Evolutionary conservation across 2,329 filamentous ascomycete species (phyloP), one percentile per base, ranked within the genome.

Genomic region (Colletotrichum tabaci): DNA sequence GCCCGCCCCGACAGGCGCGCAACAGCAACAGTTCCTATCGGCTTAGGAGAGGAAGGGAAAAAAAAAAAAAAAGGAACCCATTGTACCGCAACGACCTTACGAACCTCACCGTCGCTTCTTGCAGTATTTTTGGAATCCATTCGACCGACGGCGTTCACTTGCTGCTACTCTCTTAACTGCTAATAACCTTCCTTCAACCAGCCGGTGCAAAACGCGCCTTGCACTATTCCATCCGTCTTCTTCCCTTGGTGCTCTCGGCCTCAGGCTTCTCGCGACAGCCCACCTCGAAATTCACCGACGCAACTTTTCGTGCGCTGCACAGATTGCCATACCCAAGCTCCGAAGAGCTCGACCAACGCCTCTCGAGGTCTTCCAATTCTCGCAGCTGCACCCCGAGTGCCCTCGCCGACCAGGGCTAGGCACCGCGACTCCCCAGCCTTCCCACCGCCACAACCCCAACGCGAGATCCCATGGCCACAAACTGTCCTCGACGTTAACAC

Each of bases 251-350:
- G 13, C 30, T 60, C 60, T 53, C 23, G 30, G 58, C 58, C 58
- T 69, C 44, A 72, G 65, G 58, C 66, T 71, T 53, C 49, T 60
- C 53, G 65, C 65, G 52, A 60, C 53, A 52, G n/a, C 53, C 60
- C 60, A 64, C 60, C 69, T 69, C 60, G 69, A 72, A 69, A 69
- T 69, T 72, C 69, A 72, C 53, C 46, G 47, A 69, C 65, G 69
- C 69, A 72, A 63, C 69, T 64, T 64, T 68, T 69, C 64, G 65
- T 66, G 53, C 69, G 42, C 46, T 55, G 55, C 69, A 69, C 60
- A 35, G 16, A 64, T 52, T 49, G 35, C 30, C 13, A 55, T 55
- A 69, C 53, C 60, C 60, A 60, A 69, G 69, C 69, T 72, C 65
- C 65, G 53, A 53, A 60, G 65, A 69, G 60, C 69, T 68, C 53